A percentile compares a stretch with the other conserved stretches of the same genome.
phyloP scores from a whole-genome alignment of 306 rosid genomes.

The Medicago ruthenica region DNA sequence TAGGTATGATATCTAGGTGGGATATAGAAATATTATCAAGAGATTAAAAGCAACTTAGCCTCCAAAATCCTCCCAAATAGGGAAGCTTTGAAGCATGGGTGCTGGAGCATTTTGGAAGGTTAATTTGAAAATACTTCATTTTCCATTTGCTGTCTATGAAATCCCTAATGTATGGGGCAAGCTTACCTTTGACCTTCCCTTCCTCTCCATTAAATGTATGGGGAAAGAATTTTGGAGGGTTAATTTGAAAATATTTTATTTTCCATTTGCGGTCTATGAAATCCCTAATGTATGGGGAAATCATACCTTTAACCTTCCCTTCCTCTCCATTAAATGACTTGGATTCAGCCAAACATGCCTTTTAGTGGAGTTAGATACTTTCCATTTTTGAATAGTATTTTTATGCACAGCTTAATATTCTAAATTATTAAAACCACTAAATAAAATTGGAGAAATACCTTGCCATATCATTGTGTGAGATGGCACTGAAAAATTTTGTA shows the following conservation, averaged over 20 bases:
- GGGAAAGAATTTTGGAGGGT: not conserved
- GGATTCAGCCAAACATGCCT: slow-evolving; percentile 3
- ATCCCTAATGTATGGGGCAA: not conserved
- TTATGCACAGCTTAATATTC: not conserved
- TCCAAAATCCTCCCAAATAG: slow-evolving; percentile 13
- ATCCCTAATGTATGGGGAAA: not conserved
- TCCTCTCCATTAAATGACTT: not conserved
- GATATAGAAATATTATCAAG: not conserved
- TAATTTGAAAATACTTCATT: slow-evolving; percentile 5
- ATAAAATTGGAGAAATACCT: slow-evolving; percentile 11
- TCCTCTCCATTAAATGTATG: not conserved
- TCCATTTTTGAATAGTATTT: not conserved
- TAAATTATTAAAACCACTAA: not conserved
- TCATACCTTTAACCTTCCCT: not conserved
- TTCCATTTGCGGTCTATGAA: not conserved
- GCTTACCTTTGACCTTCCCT: not conserved
- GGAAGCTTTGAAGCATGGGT: not conserved
- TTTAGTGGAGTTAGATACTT: slow-evolving; percentile 8
- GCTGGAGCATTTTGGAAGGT: not conserved
- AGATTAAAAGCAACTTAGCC: not conserved
- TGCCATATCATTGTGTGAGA: slow-evolving; percentile 8
- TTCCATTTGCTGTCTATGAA: not conserved
- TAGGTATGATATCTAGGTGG: not conserved
- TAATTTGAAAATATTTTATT: slow-evolving; percentile 5
- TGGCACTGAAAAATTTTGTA: not conserved